Base-by-base conservation (phyloP, 129 eudicot genomes). In the Cynara cardunculus region DNA sequence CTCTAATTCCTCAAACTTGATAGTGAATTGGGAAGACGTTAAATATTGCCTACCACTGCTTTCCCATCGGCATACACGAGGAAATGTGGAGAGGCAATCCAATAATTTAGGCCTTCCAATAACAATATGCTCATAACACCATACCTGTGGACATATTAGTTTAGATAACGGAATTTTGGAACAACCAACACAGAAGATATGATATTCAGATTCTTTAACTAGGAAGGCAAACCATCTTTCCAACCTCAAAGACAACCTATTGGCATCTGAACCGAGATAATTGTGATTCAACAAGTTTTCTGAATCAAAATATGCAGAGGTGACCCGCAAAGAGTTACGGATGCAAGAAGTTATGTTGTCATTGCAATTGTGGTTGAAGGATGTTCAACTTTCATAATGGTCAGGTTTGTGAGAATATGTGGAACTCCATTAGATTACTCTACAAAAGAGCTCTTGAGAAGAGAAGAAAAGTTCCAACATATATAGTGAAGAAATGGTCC, bases 11-110 rank as follows among this genome's bases (percentile, higher is more conserved):
- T 82, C 78, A 76, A 91, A 87, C 66, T 83, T 83, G 27, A 79
- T 46, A 28, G 49, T 30, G 72, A 71, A 71, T 26, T 77, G 72
- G 27, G 83, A 46, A 68, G 84, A 87, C 53, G 72, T 87, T 28
- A 8, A 19, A 78, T 74, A 79, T 25, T 41, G 56, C 72, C 80
- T 79, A 56, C 64, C 30, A 25, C 80, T 81, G 74, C 84, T 89
- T 62, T 85, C 91, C 96, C 96, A 91, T 25, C 89, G 87, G 64
- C 93, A 83, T 34, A 77, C 84, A 67, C 91, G 96, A 37, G 96
- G 93, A 72, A 89, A 87, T 19, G 46, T 75, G 37, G 74, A 61
- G 19, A 72, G 70, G 66, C 56, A 18, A 81, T 79, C 69, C 5
- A 89, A 72, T 41, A 83, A 71, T 68, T 62, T 78, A 66, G 96